These are phyloP conservation scores for Candida patagonica DNA, from an alignment of 805 yeast genomes.

Conservation along the genomic window DNA sequence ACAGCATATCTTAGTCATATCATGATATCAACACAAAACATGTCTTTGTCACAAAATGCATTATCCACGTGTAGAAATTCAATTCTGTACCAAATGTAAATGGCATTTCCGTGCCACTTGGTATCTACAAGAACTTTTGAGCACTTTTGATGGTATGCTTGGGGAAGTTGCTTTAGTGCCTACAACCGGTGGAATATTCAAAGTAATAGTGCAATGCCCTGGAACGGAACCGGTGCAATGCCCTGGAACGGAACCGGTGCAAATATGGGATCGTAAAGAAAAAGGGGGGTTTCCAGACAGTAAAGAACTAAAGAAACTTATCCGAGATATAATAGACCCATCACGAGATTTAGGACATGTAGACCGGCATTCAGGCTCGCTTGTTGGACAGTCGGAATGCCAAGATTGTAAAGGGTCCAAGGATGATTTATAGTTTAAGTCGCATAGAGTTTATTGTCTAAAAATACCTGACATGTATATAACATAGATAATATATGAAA, in stretches of 20 bases:
- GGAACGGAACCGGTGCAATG: constrained; percentile 29
- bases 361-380: too few relatives aligned
- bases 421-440: too few relatives aligned
- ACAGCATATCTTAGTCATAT: too few relatives aligned
- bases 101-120: constrained; percentile 87
- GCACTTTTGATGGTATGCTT: constrained; percentile 56
- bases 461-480: too few relatives aligned
- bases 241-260: constrained; percentile 25
- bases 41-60: too few relatives aligned
- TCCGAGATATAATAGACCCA: constrained; percentile 54
- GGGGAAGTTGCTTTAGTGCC: constrained; percentile 49
- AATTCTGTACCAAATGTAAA: constrained; percentile 74
- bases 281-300: constrained; percentile 83
- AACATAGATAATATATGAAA: too few relatives aligned
- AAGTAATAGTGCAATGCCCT: constrained; percentile 40
- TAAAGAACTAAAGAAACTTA: constrained; percentile 59
- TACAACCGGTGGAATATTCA: constrained; percentile 47
- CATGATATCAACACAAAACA: too few relatives aligned
- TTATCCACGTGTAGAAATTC: constrained; percentile 53
- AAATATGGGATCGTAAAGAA: constrained; percentile 51
- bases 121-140: constrained; percentile 79
- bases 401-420: too few relatives aligned
- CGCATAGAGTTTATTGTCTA: too few relatives aligned
- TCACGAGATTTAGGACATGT: constrained; percentile 52
- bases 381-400: too few relatives aligned